Base-by-base conservation (phyloP, 768 basidiomycete species). In the Amanita molliuscula region DNA sequence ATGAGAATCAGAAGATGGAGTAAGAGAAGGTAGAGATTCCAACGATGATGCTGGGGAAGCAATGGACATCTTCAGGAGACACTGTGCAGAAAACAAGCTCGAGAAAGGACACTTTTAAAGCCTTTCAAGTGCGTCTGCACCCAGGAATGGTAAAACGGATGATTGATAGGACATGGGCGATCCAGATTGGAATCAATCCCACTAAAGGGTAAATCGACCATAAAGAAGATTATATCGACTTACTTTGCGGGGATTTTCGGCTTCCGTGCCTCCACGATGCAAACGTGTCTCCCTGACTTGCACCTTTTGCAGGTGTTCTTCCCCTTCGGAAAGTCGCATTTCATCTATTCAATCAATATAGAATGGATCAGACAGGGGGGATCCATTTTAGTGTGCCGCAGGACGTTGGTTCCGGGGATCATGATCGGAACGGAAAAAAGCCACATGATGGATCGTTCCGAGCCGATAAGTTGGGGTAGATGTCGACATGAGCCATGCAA, bases 251-350 rank as follows among this genome's bases (percentile, higher is more conserved):
- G 79, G 23, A 77, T 83, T 59, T 80, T 74, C 48, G 79, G 84
- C 67, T 87, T 88, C 53, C 88, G 75, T 44, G 87, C 87, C 65
- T 89, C 88, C 34, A 90, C 87, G 56, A 89, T 80, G 62, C 88
- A 91, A 37, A 79, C 72, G 65, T 88, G 84, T 1, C 84, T 81
- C 45, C 81, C 77, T 23, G 74, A 58, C 57, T 77, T 82, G 65
- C 88, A 91, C 43, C 88, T 77, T 59, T 75, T 81, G 67, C 88
- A 91, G n/a, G 83, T 80, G 59, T 78, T 81, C 48, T 84, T 79
- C 52, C 78, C 71, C 55, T 70, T 72, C 34, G 82, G 82, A 61
- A 90, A 89, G 56, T 82, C 82, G 66, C 88, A 91, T 72, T 84
- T 89, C 88, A 91, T 91, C 84, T 89, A 59, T 64, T 62, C 58